Percentiles rank a stretch among this genome's conserved stretches.
Conservation (phyloP, 441 rosid species). For the Sinapis alba region DNA sequence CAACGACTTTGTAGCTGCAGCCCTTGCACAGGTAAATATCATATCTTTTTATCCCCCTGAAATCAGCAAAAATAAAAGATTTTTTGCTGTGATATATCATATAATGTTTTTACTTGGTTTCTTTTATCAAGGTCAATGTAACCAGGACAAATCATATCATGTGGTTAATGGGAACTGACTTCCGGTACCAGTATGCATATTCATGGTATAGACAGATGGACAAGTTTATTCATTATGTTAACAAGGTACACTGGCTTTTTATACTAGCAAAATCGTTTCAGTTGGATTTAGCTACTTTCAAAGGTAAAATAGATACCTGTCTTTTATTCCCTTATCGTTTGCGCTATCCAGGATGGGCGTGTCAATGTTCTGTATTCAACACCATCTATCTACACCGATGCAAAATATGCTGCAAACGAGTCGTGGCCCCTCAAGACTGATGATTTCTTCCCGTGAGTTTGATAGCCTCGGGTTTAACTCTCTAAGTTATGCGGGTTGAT, state of each 20-base stretch:
- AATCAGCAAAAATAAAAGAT: neutral
- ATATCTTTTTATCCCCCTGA: neutral
- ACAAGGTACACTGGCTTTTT: conserved; percentile 47
- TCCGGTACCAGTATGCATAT: conserved; percentile 74
- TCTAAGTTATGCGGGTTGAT: neutral
- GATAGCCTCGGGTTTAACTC: conserved; percentile 1
- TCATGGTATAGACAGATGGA: conserved; percentile 86
- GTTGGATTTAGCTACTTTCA: conserved; percentile 21
- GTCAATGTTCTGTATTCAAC: conserved; percentile 76
- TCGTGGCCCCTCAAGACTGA: conserved; percentile 74
- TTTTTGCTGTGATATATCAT: neutral
- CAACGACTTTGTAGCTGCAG: conserved; percentile 73
- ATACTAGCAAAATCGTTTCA: neutral
- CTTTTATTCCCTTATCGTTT: conserved; percentile 8
- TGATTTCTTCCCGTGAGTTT: conserved; percentile 80
- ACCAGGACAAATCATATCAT: conserved; percentile 76
- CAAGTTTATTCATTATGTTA: conserved; percentile 79
- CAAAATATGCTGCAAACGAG: conserved; percentile 62
- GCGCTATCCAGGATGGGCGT: conserved; percentile 56
- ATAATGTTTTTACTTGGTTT: conserved; percentile 13
- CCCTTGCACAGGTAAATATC: conserved; percentile 59
- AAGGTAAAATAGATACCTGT: conserved; percentile 20
- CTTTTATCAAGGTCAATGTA: conserved; percentile 58
- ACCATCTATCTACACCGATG: conserved; percentile 76
- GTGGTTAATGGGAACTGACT: conserved; percentile 84